Conservation (phyloP, 345 rosid species). For the Laguncularia racemosa region DNA sequence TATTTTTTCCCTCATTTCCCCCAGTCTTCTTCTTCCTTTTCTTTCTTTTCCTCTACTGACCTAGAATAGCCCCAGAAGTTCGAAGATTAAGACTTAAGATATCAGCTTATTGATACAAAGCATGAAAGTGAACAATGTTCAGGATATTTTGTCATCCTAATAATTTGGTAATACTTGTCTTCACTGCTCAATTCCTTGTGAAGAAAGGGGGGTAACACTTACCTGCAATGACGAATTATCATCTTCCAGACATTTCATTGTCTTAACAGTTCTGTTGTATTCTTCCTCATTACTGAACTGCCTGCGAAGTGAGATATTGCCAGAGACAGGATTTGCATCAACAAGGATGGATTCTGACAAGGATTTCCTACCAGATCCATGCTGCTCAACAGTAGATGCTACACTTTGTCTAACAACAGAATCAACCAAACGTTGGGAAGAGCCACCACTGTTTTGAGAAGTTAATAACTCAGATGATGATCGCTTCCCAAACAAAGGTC, state of each 20-base stretch:
- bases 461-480: constrained; percentile 43
- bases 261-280: constrained; percentile 32
- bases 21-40: too few relatives aligned
- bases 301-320: constrained; percentile 72
- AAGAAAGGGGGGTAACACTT: constrained; percentile 8
- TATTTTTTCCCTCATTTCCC: too few relatives aligned
- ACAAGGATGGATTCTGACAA: constrained; percentile 57
- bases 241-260: constrained; percentile 43
- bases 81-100: too few relatives aligned
- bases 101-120: too few relatives aligned
- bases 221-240: constrained; percentile 38
- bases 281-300: constrained; percentile 74
- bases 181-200: background rate
- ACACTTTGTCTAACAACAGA: constrained; percentile 58
- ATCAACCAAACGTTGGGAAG: constrained; percentile 57
- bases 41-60: too few relatives aligned
- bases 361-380: constrained; percentile 89
- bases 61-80: too few relatives aligned
- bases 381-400: constrained; percentile 74
- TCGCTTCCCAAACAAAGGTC: constrained; percentile 42
- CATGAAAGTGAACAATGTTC: too few relatives aligned
- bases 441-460: constrained; percentile 40
- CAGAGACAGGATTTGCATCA: constrained; percentile 50
- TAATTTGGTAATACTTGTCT: too few relatives aligned
- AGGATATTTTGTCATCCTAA: too few relatives aligned